Percentiles rank a stretch among this genome's conserved stretches.
phyloP scores from a whole-genome alignment of 495 filamentous ascomycete genomes.

The Penicillium steckii region DNA sequence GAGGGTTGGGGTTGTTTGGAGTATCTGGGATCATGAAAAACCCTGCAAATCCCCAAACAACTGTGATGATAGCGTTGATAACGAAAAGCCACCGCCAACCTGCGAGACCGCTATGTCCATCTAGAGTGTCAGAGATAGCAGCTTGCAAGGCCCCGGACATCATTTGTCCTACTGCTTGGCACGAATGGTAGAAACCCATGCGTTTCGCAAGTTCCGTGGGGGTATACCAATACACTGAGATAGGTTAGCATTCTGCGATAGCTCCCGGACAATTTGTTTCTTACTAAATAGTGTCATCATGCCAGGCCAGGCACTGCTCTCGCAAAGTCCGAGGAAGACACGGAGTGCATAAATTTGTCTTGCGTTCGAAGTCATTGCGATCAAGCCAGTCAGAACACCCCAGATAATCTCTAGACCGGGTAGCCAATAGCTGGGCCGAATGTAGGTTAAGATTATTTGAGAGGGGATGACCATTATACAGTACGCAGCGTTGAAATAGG shows the following conservation, averaged over 20 bases:
- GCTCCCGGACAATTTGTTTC: background rate
- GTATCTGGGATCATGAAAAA: slow-evolving; percentile 59
- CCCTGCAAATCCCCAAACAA: slow-evolving; percentile 56
- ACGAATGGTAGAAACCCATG: slow-evolving; percentile 42
- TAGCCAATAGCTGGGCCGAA: slow-evolving; percentile 57
- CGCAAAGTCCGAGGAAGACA: slow-evolving; percentile 32
- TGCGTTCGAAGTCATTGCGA: slow-evolving; percentile 25
- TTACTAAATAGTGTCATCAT: slow-evolving; percentile 34
- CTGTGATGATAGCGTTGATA: slow-evolving; percentile 49
- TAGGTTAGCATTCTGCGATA: background rate
- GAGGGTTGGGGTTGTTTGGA: slow-evolving; percentile 30
- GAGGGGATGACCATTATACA: slow-evolving; percentile 60
- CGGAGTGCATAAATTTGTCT: slow-evolving; percentile 30
- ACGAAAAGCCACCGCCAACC: slow-evolving; percentile 72
- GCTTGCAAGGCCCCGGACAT: slow-evolving; percentile 34
- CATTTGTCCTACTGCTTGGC: slow-evolving; percentile 36
- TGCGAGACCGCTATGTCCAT: slow-evolving; percentile 52
- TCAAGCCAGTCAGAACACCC: slow-evolving; percentile 34
- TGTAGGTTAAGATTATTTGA: slow-evolving; percentile 51
- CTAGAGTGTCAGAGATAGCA: slow-evolving; percentile 40
- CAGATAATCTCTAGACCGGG: slow-evolving; percentile 53
- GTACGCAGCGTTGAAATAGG: slow-evolving; percentile 58
- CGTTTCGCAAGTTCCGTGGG: slow-evolving; percentile 47
- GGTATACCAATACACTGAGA: slow-evolving; percentile 33
- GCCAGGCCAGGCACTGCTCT: slow-evolving; percentile 33